Evolutionary conservation across 2,329 filamentous ascomycete genomes (phyloP).

Genomic region (Nemania serpens): DNA sequence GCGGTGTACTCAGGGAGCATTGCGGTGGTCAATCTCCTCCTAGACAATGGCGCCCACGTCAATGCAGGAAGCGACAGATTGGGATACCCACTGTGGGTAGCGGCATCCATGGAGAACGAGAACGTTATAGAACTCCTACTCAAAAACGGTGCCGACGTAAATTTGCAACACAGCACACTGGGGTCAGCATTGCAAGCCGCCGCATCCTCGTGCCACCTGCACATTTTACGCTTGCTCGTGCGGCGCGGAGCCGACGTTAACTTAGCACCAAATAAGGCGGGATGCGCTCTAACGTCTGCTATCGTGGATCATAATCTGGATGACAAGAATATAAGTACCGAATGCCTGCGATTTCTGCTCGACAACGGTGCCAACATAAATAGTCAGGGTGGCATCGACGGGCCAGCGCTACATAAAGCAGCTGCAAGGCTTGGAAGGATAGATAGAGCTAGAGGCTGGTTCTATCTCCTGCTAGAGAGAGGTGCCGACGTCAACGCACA

Average conservation of each 20-base stretch:
- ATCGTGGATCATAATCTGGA: not conserved
- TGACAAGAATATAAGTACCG: not conserved
- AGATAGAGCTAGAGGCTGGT: too few species aligned
- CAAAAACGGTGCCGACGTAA: not conserved
- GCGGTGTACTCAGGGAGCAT: not conserved
- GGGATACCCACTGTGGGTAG: not conserved
- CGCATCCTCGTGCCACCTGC: not conserved
- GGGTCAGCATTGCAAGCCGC: not conserved
- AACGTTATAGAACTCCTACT: not conserved
- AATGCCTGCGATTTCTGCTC: not conserved
- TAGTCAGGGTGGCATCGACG: not conserved
- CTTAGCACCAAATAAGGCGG: not conserved
- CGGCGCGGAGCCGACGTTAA: not conserved
- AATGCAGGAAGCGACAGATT: not conserved
- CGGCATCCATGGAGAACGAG: not conserved
- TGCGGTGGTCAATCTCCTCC: not conserved
- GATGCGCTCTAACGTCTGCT: not conserved
- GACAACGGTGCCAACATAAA: conserved; percentile 1
- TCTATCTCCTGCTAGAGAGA: not conserved
- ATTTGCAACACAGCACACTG: not conserved
- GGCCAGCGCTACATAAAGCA: not conserved
- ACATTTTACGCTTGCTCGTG: not conserved
- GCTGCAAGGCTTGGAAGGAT: not conserved
- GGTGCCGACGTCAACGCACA: conserved; percentile 2
- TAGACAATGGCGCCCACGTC: not conserved